A percentile compares a stretch with the other conserved stretches of the same genome.
phyloP scores from a whole-genome alignment of 345 rosid species.

The Luvunga scandens region DNA sequence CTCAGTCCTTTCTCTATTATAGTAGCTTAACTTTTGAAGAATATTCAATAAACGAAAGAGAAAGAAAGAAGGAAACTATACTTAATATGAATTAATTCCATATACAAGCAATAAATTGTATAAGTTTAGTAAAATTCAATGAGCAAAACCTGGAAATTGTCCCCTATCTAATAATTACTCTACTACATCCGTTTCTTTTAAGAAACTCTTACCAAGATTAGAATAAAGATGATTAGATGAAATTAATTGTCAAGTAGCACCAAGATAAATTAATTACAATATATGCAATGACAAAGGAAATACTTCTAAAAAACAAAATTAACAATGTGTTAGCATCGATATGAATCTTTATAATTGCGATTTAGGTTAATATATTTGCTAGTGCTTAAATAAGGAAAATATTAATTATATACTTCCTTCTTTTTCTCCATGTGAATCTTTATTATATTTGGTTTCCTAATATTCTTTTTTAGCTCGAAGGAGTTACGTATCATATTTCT shows the following conservation, averaged over 20 bases:
- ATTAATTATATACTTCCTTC: neutral
- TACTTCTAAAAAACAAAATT: neutral
- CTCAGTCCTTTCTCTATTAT: neutral
- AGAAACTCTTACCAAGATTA: neutral
- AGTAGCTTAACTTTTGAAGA: neutral
- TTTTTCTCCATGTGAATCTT: neutral
- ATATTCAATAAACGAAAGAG: neutral
- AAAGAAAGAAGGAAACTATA: neutral
- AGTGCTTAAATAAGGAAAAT: neutral
- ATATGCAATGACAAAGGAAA: neutral
- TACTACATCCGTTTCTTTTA: neutral
- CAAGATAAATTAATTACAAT: neutral
- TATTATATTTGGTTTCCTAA: too few relatives aligned
- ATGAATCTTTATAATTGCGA: neutral
- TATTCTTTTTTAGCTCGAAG: too few relatives aligned
- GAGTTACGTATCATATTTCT: neutral
- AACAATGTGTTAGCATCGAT: neutral
- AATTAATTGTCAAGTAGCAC: neutral
- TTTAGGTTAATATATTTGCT: neutral
- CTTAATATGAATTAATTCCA: neutral
- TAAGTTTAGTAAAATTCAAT: neutral
- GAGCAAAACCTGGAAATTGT: neutral
- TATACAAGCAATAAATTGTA: neutral
- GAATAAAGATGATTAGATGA: neutral
- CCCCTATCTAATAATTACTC: neutral